A percentile compares a stretch with the other conserved stretches of the same genome.
phyloP scores from a whole-genome alignment of 495 filamentous ascomycete species.

The Rostrohypoxylon terebratum region DNA sequence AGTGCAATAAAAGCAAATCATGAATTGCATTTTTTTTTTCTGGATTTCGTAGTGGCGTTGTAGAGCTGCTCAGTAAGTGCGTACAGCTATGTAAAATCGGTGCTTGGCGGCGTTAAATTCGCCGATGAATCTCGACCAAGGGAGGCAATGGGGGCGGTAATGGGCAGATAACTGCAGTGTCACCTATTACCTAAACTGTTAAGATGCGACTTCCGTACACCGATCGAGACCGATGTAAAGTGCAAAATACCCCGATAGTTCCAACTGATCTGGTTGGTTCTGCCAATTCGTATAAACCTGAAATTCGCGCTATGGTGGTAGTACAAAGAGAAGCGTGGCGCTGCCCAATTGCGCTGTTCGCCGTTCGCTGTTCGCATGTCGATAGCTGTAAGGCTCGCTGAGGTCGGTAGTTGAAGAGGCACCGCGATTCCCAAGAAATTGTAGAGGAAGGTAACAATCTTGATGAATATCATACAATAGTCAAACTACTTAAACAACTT shows the following conservation, averaged over 20 bases:
- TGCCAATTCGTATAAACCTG: neutral
- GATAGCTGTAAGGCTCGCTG: neutral
- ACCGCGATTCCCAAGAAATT: neutral
- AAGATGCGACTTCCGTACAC: neutral
- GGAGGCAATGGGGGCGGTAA: neutral
- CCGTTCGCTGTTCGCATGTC: too few species aligned
- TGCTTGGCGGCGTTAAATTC: neutral
- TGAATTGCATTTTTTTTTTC: neutral
- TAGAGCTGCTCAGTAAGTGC: neutral
- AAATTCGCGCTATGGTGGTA: constrained; percentile 6
- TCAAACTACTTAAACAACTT: constrained; percentile 4
- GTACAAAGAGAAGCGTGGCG: constrained; percentile 11
- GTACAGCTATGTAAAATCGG: neutral
- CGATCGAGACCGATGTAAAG: neutral
- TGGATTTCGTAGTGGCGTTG: neutral
- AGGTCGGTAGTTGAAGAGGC: constrained; percentile 21
- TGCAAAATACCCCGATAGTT: constrained; percentile 3
- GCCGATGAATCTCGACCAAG: neutral
- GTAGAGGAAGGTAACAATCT: neutral
- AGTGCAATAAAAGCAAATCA: neutral
- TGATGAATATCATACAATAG: constrained; percentile 1
- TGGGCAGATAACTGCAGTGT: neutral
- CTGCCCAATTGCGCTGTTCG: neutral
- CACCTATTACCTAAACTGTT: neutral
- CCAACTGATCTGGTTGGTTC: constrained; percentile 11